Percentiles rank a stretch among this genome's conserved stretches.
Evolutionary conservation across 2,329 filamentous ascomycete species (phyloP).

Genomic region (Penicillium nordicum): DNA sequence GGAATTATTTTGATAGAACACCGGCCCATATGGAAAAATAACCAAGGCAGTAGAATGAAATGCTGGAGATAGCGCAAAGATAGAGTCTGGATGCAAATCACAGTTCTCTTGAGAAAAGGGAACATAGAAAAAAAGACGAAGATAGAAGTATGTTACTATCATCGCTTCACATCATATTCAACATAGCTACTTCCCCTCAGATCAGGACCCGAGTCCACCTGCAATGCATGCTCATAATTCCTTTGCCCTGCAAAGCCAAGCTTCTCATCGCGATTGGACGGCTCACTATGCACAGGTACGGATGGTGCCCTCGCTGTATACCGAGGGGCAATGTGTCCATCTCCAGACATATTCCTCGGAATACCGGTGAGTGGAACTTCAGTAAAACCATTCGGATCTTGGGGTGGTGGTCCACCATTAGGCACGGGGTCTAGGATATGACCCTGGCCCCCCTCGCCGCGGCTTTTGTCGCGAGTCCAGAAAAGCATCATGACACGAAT

Average conservation of each 20-base stretch:
- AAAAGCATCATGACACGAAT: conserved; percentile 63
- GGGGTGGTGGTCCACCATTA: conserved; percentile 2
- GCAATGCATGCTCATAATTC: conserved; percentile 30
- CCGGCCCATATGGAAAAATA: not conserved
- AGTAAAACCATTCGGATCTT: conserved; percentile 30
- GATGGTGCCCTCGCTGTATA: conserved; percentile 23
- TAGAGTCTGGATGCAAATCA: not conserved
- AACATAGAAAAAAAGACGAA: not conserved
- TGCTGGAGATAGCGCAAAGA: not conserved
- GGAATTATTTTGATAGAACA: not conserved
- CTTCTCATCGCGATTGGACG: conserved; percentile 40
- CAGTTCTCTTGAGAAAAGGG: not conserved
- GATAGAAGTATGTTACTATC: not conserved
- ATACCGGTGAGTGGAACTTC: conserved; percentile 39
- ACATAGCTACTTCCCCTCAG: conserved; percentile 37
- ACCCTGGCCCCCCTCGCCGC: conserved; percentile 56
- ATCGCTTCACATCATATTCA: conserved; percentile 36
- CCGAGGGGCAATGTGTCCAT: conserved; percentile 22
- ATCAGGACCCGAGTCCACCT: conserved; percentile 24
- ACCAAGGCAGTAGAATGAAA: not conserved
- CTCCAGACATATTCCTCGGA: conserved; percentile 17
- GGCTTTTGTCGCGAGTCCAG: conserved; percentile 56
- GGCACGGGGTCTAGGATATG: conserved; percentile 22
- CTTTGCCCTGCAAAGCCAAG: conserved; percentile 43
- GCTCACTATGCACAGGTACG: not conserved